Base-by-base conservation (phyloP, 176 grass and related monocot species). In the Bolboschoenus planiculmis region DNA sequence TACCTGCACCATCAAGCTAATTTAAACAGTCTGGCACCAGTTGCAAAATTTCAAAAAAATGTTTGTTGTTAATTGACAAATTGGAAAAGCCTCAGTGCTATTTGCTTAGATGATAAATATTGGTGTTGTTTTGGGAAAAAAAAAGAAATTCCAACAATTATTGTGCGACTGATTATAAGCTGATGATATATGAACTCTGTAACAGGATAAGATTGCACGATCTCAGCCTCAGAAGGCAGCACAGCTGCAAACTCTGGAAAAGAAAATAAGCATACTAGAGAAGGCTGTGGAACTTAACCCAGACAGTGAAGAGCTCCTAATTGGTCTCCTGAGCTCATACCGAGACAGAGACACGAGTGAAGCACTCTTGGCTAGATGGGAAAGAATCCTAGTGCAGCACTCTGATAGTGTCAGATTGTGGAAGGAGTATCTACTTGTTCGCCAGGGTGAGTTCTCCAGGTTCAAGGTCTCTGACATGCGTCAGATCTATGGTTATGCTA, bases 221-320 rank as follows among this genome's bases (percentile, higher is more conserved):
- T 84, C 81, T 51, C 95, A 93, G 57, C 90, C 92, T 70, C 90
- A 90, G 60, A 98, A 98, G 77, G 89, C 95, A 78, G 90, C 84
- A 35, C 89, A 87, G 67, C 30, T 95, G 78, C 95, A 95, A 88
- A 98, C 87, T 62, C 88, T 90, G 48, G 90, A 98, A 91, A 98
- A 93, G 84, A 98, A 98, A 70, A 93, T 98, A 72, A 95, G 92
- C 78, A 98, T 98, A 91, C 70, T 98, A 81, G 89, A 98, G 84
- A 98, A 93, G 29, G 90, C 89, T 36, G 87, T 95, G 73, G 90
- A 93, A 75, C 87, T 93, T 75, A 98, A 93, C 88, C 95, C 95
- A 77, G 92, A 91, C 78, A 98, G 80, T 14, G 90, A 95, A 57
- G 92, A 95, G 40, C 81, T 98, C 59, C 85, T 98, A 55, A 83